These are phyloP conservation scores for Neoarthrinium moseri DNA, from an alignment of 2,329 filamentous ascomycete genomes.

Conservation along the genomic window DNA sequence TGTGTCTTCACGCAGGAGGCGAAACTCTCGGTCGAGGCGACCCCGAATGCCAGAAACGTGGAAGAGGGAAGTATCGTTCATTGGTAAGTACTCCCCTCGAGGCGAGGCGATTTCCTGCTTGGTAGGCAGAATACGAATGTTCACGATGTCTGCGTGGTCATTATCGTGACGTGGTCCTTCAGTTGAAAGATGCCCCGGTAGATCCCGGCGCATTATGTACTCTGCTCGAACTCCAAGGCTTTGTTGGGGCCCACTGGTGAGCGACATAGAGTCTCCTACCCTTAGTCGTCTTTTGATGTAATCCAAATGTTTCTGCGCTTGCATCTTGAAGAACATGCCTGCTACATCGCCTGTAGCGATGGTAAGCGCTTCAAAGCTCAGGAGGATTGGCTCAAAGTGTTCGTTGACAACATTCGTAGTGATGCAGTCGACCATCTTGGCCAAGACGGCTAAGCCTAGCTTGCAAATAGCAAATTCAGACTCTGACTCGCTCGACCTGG, in stretches of 20 bases:
- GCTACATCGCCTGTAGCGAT: slow-evolving; percentile 17
- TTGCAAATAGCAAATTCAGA: too few species aligned
- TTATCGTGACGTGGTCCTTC: slow-evolving; percentile 41
- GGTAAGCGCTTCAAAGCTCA: slow-evolving; percentile 24
- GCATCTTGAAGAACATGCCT: slow-evolving; percentile 25
- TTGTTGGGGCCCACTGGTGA: slow-evolving; percentile 1
- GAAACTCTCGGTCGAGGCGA: slow-evolving; percentile 54
- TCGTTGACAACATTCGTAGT: too few species aligned
- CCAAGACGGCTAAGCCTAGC: too few species aligned
- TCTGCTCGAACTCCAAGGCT: slow-evolving; percentile 18
- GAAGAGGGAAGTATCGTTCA: slow-evolving; percentile 34
- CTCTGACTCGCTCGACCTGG: slow-evolving; percentile 5
- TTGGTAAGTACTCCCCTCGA: slow-evolving; percentile 43
- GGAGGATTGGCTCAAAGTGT: too few species aligned
- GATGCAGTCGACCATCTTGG: too few species aligned
- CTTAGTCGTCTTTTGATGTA: slow-evolving; percentile 30
- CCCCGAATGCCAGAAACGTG: slow-evolving; percentile 43
- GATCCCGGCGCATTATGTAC: slow-evolving; percentile 29
- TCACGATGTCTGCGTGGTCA: slow-evolving; percentile 41
- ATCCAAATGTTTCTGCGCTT: slow-evolving; percentile 28
- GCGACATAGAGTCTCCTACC: slow-evolving; percentile 23
- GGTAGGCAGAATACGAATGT: slow-evolving; percentile 51
- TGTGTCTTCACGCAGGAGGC: slow-evolving; percentile 54
- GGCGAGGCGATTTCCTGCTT: slow-evolving; percentile 41
- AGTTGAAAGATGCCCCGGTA: slow-evolving; percentile 31